phyloP scores from a whole-genome alignment of 805 yeast genomes.

The Metschnikowia continentalis region DNA sequence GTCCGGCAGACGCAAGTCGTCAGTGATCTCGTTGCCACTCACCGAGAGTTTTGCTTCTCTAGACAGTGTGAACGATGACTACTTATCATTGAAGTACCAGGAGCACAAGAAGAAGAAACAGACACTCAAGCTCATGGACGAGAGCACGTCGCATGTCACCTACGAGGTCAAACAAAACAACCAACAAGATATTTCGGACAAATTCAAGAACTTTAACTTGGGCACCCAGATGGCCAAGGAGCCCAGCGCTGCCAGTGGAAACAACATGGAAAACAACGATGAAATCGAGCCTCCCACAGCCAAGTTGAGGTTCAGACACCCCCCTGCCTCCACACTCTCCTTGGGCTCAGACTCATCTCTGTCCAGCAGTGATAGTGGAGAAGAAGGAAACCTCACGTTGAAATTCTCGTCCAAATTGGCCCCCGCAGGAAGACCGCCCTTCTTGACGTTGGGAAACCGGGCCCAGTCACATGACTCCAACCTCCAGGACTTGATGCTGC shows the following conservation, averaged over 20 bases:
- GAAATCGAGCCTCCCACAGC: slow-evolving; percentile 20
- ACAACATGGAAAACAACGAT: slow-evolving; percentile 13
- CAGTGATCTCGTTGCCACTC: slow-evolving; percentile 64
- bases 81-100: slow-evolving; percentile 37
- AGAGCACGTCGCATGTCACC: slow-evolving; percentile 7
- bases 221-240: slow-evolving; percentile 32
- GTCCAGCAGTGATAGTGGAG: slow-evolving; percentile 33
- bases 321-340: slow-evolving; percentile 12
- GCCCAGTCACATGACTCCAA: slow-evolving; percentile 43
- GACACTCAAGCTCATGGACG: slow-evolving; percentile 4
- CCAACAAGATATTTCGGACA: slow-evolving; percentile 16
- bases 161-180: not conserved
- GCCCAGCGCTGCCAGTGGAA: not conserved
- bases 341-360: slow-evolving; percentile 15
- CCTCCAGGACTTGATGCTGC: slow-evolving; percentile 24
- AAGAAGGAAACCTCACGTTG: slow-evolving; percentile 41
- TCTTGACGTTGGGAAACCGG: slow-evolving; percentile 29
- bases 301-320: not conserved
- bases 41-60: slow-evolving; percentile 76
- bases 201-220: slow-evolving; percentile 35
- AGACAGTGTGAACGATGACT: slow-evolving; percentile 64
- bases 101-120: slow-evolving; percentile 24
- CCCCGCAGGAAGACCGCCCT: slow-evolving; percentile 31
- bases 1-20: slow-evolving; percentile 45
- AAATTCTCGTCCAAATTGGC: slow-evolving; percentile 41